phyloP scores from a whole-genome alignment of 257 asterid genomes.

The Salvia rosmarinus region DNA sequence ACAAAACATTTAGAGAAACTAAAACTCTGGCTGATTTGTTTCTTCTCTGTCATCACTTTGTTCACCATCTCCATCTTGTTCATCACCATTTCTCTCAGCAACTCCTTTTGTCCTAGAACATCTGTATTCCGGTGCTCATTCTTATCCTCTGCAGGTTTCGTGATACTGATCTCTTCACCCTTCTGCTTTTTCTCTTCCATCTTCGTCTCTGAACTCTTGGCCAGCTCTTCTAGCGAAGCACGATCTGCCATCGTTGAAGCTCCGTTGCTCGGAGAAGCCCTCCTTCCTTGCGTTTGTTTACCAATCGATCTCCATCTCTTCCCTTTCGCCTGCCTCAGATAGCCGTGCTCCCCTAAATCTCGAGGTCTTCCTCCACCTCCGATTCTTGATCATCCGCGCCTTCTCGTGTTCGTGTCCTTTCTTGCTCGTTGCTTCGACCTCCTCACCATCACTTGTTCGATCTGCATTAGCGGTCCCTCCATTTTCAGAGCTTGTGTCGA shows the following conservation, averaged over 20 bases:
- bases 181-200: conserved; percentile 12
- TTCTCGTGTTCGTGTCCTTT: background rate
- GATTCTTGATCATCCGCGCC: background rate
- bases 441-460: background rate
- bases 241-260: conserved; percentile 16
- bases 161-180: conserved; percentile 17
- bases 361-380: conserved; percentile 24
- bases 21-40: conserved; percentile 40
- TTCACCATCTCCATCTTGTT: conserved; percentile 33
- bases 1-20: conserved; percentile 25
- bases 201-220: conserved; percentile 16
- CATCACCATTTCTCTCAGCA: conserved; percentile 13
- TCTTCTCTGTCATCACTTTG: conserved; percentile 37
- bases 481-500: conserved; percentile 23
- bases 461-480: conserved; percentile 6
- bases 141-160: conserved; percentile 19
- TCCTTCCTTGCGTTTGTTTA: conserved; percentile 27
- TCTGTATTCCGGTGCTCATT: conserved; percentile 25
- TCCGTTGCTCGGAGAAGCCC: conserved; percentile 21
- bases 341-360: conserved; percentile 28
- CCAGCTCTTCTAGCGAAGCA: conserved; percentile 11
- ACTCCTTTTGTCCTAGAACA: conserved; percentile 33
- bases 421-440: conserved; percentile 15
- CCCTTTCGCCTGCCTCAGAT: conserved; percentile 42
- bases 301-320: conserved; percentile 45